phyloP scores from a whole-genome alignment of 495 filamentous ascomycete species.

The Aspergillus bridgeri region DNA sequence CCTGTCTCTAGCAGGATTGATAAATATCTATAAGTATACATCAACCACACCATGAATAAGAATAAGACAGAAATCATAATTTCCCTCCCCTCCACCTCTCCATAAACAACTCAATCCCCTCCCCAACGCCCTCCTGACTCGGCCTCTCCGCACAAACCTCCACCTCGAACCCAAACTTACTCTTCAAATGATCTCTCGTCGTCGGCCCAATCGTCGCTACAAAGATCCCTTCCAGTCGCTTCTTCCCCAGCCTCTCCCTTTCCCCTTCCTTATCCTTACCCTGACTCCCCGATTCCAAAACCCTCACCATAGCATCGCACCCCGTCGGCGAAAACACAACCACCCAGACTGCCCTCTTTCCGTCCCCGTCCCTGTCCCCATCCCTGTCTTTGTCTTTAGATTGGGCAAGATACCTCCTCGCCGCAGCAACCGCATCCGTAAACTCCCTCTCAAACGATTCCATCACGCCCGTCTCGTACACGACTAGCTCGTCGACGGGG shows the following conservation, averaged over 20 bases:
- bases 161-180: slow-evolving; percentile 65
- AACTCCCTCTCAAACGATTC: slow-evolving; percentile 69
- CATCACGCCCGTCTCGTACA: slow-evolving; percentile 85
- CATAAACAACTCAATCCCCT: slow-evolving; percentile 61
- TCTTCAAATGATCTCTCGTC: slow-evolving; percentile 69
- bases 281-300: slow-evolving; percentile 38
- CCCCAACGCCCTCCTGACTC: slow-evolving; percentile 76
- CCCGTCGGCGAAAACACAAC: slow-evolving; percentile 93
- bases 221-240: slow-evolving; percentile 40
- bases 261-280: slow-evolving; percentile 11
- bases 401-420: neutral
- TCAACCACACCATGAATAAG: too few species aligned
- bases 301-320: slow-evolving; percentile 74
- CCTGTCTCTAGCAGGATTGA: too few species aligned
- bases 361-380: slow-evolving; percentile 11
- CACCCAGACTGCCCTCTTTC: slow-evolving; percentile 60
- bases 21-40: too few species aligned
- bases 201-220: slow-evolving; percentile 93
- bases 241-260: slow-evolving; percentile 9
- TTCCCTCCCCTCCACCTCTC: neutral
- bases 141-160: slow-evolving; percentile 82
- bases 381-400: slow-evolving; percentile 24
- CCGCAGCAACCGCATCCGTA: slow-evolving; percentile 28
- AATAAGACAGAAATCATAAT: too few species aligned
- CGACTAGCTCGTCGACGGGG: slow-evolving; percentile 67